phyloP scores from a whole-genome alignment of 2,329 filamentous ascomycete species.

The Neopestalotiopsis clavispora region DNA sequence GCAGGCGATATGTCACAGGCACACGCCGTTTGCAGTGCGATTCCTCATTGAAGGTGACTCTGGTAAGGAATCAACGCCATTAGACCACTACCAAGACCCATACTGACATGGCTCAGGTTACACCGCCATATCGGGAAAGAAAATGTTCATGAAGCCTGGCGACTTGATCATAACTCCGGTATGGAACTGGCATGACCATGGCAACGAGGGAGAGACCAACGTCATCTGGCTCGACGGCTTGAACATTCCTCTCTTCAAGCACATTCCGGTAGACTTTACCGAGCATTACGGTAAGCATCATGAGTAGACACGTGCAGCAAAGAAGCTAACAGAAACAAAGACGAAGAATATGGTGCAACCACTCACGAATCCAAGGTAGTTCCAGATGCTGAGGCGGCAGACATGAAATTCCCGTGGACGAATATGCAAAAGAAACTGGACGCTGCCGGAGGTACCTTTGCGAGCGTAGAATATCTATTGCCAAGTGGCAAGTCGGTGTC shows the following conservation, averaged over 20 bases:
- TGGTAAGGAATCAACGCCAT: slow-evolving; percentile 60
- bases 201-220: slow-evolving; percentile 55
- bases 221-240: slow-evolving; percentile 64
- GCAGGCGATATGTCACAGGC: slow-evolving; percentile 55
- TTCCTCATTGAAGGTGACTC: slow-evolving; percentile 60
- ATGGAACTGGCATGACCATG: slow-evolving; percentile 63
- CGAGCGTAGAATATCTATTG: slow-evolving; percentile 38
- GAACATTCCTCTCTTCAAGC: slow-evolving; percentile 54
- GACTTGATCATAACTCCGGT: slow-evolving; percentile 60
- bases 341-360: slow-evolving; percentile 27
- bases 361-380: slow-evolving; percentile 47
- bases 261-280: slow-evolving; percentile 58
- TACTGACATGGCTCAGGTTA: slow-evolving; percentile 44
- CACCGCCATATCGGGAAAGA: slow-evolving; percentile 55
- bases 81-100: slow-evolving; percentile 25
- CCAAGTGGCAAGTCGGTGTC: slow-evolving; percentile 41
- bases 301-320: no score
- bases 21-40: slow-evolving; percentile 57
- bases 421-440: slow-evolving; percentile 50
- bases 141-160: slow-evolving; percentile 53
- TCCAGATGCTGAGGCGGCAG: slow-evolving; percentile 30
- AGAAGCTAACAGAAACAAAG: not conserved
- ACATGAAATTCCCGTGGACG: slow-evolving; percentile 54
- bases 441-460: slow-evolving; percentile 30
- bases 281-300: slow-evolving; percentile 42